A percentile compares a stretch with the other conserved stretches of the same genome.
Conservation (phyloP, 257 asterid genomes). For the Hygrophila difformis region DNA sequence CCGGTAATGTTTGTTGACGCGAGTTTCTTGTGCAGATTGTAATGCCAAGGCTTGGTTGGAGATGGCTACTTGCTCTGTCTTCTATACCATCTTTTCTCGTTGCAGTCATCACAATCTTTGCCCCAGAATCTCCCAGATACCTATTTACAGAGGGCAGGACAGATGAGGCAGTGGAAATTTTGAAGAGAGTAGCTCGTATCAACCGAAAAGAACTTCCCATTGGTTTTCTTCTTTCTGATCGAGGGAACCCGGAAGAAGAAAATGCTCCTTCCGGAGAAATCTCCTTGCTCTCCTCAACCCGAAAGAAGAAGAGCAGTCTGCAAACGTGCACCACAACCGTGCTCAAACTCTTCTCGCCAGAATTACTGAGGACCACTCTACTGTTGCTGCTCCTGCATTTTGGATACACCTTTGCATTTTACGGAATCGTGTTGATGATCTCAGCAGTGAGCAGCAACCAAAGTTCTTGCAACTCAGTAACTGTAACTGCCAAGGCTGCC, state of each 20-base stretch:
- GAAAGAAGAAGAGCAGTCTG: background rate
- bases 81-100: conserved; percentile 17
- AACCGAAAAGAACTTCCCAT: conserved; percentile 16
- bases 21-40: conserved; percentile 16
- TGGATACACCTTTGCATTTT: conserved; percentile 19
- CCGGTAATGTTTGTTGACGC: background rate
- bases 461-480: conserved; percentile 9
- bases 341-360: conserved; percentile 13
- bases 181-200: conserved; percentile 17
- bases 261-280: background rate
- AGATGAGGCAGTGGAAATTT: conserved; percentile 10
- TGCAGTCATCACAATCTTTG: conserved; percentile 5
- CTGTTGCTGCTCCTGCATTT: conserved; percentile 21
- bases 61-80: conserved; percentile 28
- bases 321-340: background rate
- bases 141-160: conserved; percentile 18
- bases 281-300: conserved; percentile 9
- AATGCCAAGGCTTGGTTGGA: conserved; percentile 30
- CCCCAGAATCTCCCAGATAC: conserved; percentile 25
- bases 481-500: background rate
- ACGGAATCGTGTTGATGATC: conserved; percentile 23
- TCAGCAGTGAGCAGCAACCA: conserved; percentile 22
- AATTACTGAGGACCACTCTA: conserved; percentile 20
- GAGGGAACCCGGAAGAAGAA: conserved; percentile 3
- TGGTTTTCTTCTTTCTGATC: conserved; percentile 16